Evolutionary conservation across 2,329 filamentous ascomycete species (phyloP).

Genomic region (Metarhizium anisopliae): DNA sequence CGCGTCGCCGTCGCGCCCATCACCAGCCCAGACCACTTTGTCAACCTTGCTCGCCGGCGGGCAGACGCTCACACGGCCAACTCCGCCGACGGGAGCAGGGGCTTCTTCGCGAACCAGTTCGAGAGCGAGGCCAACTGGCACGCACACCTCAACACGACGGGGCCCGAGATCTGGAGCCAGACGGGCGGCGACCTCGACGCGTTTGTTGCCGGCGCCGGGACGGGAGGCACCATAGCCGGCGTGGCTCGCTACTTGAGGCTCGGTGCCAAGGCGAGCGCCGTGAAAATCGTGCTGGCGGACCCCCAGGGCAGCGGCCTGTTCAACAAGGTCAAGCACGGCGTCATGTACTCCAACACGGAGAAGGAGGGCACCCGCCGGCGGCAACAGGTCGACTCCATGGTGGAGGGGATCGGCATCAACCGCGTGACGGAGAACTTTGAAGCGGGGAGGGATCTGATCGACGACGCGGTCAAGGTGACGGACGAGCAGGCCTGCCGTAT

Average conservation of each 20-base stretch:
- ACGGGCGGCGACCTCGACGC: conserved; percentile 67
- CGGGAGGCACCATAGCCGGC: conserved; percentile 86
- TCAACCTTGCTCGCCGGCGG: conserved; percentile 76
- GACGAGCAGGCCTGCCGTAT: conserved; percentile 86
- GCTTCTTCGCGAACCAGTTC: conserved; percentile 95
- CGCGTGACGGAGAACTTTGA: conserved; percentile 91
- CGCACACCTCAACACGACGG: conserved; percentile 74
- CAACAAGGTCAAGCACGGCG: conserved; percentile 84
- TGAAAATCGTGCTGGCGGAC: conserved; percentile 78
- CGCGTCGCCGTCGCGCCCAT: conserved; percentile 86
- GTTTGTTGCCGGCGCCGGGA: conserved; percentile 89
- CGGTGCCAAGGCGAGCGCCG: conserved; percentile 41
- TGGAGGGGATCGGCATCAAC: conserved; percentile 94
- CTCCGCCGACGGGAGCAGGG: conserved; percentile 52
- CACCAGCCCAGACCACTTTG: conserved; percentile 86
- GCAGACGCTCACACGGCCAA: conserved; percentile 63
- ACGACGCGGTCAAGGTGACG: conserved; percentile 81
- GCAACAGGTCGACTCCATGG: conserved; percentile 88
- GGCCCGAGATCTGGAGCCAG: conserved; percentile 81
- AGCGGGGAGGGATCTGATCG: conserved; percentile 72
- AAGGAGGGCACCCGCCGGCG: conserved; percentile 81
- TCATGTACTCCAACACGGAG: conserved; percentile 90
- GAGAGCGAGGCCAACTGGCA: conserved; percentile 83
- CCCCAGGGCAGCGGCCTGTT: conserved; percentile 90
- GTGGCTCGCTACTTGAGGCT: conserved; percentile 79